Evolutionary conservation across 257 asterid species (phyloP), one percentile per base, ranked within the genome.

Genomic region (Gardenia jasminoides): DNA sequence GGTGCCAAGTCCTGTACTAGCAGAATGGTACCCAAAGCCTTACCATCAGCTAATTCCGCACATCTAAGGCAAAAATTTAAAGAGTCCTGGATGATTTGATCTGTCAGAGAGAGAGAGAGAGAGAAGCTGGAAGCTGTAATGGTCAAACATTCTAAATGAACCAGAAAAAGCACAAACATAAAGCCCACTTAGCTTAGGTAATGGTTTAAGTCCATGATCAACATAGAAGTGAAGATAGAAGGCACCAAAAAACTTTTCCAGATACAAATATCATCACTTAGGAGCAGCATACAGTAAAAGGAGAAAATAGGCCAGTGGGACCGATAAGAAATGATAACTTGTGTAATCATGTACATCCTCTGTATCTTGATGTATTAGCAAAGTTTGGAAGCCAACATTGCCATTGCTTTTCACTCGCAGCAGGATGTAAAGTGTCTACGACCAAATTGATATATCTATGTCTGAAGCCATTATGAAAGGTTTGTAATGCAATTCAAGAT

Each of bases 1-100:
- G 79, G 84, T 78, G 74, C 75, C 88, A 81, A 80, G 83, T 84
- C 83, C 83, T 80, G 74, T 83, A 65, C 73, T 79, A 83, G 75
- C 78, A 66, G 79, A 59, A 69, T 79, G 83, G 82, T 80, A 73
- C 65, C 80, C 62, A 65, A 75, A 67, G 79, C 31, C 70, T 74
- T 83, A 84, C 82, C 83, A 79, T 77, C 74, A 83, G 84, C 82
- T 78, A 76, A 72, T 70, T 22, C 50, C 41, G 67, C 44, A 67
- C 74, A 76, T 82, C 73, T 11, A 36, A 44, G 10, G 17, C 26
- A 30, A 79, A 75, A 39, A 24, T 16, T 48, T 66, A 36, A 48
- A 36, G 72, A 75, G 64, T 48, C 33, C 78, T 26, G 24, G 5
- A 16, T 33, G 30, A 30, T 74, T 80, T 68, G 67, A 68, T 78